A percentile compares a stretch with the other conserved stretches of the same genome.
Evolutionary conservation across 1,284 basidiomycete genomes (phyloP).

Genomic region (Microbotryum lychnidis-dioicae): DNA sequence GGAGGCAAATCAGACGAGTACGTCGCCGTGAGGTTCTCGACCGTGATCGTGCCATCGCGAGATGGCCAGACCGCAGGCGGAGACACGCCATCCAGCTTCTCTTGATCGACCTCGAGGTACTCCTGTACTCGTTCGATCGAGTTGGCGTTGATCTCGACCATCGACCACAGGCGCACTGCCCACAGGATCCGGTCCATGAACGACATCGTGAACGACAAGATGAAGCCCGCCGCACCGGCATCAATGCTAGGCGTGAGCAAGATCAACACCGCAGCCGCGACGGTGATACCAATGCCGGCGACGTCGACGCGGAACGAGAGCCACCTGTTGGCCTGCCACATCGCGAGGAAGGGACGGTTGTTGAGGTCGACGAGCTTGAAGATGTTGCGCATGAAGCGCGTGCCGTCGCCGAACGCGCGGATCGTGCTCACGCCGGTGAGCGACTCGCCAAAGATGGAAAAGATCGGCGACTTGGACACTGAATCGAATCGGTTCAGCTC

Average conservation of each 20-base stretch:
- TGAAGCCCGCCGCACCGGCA: constrained; percentile 40
- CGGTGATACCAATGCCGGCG: constrained; percentile 44
- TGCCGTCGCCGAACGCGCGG: constrained; percentile 47
- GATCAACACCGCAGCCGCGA: constrained; percentile 44
- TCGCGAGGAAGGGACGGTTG: constrained; percentile 38
- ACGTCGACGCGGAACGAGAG: constrained; percentile 45
- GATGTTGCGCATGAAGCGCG: constrained; percentile 44
- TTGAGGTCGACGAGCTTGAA: constrained; percentile 45
- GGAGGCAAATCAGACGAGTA: constrained; percentile 47
- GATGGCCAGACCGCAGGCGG: constrained; percentile 49
- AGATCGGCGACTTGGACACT: constrained; percentile 39
- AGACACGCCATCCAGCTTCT: constrained; percentile 42
- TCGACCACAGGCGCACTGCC: constrained; percentile 45
- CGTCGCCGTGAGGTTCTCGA: constrained; percentile 43
- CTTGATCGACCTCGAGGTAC: constrained; percentile 46
- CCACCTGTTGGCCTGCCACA: constrained; percentile 45
- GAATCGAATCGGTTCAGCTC: constrained; percentile 42
- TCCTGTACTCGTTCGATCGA: constrained; percentile 47
- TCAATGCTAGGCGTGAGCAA: constrained; percentile 39
- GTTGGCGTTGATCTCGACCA: constrained; percentile 45
- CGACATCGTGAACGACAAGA: constrained; percentile 36
- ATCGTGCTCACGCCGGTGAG: constrained; percentile 46
- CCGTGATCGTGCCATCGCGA: constrained; percentile 42
- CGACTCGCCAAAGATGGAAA: constrained; percentile 39
- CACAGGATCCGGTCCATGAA: constrained; percentile 45